Evolutionary conservation across 108 stramenopile species (phyloP).

Genomic region (Fragilaria crotonensis): DNA sequence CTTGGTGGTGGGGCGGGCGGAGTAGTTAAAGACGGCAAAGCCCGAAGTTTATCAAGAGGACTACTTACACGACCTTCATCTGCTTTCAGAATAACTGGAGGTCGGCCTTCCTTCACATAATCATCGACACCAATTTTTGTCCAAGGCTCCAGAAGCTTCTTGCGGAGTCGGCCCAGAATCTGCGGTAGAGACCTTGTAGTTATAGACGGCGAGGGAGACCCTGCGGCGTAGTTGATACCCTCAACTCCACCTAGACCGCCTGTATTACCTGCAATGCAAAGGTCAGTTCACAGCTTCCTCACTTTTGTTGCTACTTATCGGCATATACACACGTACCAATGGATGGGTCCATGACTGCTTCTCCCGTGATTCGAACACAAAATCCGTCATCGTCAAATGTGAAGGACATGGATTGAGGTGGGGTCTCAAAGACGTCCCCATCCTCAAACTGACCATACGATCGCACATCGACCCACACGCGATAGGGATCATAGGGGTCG

Average conservation of each 20-base stretch:
- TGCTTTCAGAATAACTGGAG: too few species aligned
- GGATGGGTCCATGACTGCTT: conserved; percentile 47
- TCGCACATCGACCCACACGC: conserved; percentile 54
- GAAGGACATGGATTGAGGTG: conserved; percentile 48
- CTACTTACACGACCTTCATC: too few species aligned
- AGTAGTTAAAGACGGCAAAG: too few species aligned
- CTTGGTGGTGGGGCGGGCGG: too few species aligned
- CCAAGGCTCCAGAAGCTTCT: conserved; percentile 25
- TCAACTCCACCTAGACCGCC: conserved; percentile 51
- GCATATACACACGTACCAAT: conserved; percentile 16
- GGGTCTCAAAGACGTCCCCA: conserved; percentile 20
- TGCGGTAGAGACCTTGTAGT: conserved; percentile 28
- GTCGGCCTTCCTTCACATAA: too few species aligned
- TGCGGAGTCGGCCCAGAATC: conserved; percentile 28
- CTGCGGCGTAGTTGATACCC: conserved; percentile 51
- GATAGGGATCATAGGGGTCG: conserved; percentile 56
- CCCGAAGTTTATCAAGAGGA: too few species aligned
- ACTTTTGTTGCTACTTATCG: neutral
- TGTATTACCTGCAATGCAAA: conserved; percentile 30
- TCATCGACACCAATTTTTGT: conserved; percentile 34
- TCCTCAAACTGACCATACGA: conserved; percentile 14
- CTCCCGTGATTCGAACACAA: conserved; percentile 49
- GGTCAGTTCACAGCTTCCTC: neutral
- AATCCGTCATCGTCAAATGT: conserved; percentile 66
- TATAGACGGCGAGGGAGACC: conserved; percentile 15